phyloP scores from a whole-genome alignment of 2,329 filamentous ascomycete genomes.

The Verticillium nubilum region DNA sequence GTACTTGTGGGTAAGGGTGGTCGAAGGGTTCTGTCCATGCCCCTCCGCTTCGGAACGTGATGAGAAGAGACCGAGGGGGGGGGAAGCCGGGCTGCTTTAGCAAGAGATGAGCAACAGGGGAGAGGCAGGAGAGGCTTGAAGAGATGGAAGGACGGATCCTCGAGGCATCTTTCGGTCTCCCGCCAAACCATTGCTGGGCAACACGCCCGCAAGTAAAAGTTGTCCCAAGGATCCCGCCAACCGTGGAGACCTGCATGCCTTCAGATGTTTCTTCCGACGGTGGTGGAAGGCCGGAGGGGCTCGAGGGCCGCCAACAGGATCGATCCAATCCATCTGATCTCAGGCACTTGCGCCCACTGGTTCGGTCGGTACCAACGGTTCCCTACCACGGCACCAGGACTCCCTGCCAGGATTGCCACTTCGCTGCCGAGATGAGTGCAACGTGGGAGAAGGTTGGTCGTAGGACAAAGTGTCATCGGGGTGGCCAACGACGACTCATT shows the following conservation, averaged over 20 bases:
- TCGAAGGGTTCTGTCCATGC: not conserved
- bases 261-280: not conserved
- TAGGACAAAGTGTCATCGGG: not conserved
- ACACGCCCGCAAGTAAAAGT: not conserved
- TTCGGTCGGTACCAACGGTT: not conserved
- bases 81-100: not conserved
- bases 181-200: too few relatives aligned
- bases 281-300: not conserved
- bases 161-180: not conserved
- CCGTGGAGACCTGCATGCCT: not conserved
- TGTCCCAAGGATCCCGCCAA: not conserved
- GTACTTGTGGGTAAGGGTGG: not conserved
- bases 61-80: not conserved
- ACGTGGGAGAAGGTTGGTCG: not conserved
- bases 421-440: not conserved
- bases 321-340: not conserved
- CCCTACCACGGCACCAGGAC: not conserved
- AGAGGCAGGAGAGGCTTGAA: not conserved
- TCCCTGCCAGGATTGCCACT: not conserved
- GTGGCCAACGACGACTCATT: not conserved
- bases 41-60: not conserved
- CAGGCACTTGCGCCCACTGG: not conserved
- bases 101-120: not conserved
- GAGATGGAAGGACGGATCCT: not conserved
- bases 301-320: not conserved